Evolutionary conservation across 768 basidiomycete species (phyloP), one percentile per base, ranked within the genome.

Genomic region (Mrakia gelida): DNA sequence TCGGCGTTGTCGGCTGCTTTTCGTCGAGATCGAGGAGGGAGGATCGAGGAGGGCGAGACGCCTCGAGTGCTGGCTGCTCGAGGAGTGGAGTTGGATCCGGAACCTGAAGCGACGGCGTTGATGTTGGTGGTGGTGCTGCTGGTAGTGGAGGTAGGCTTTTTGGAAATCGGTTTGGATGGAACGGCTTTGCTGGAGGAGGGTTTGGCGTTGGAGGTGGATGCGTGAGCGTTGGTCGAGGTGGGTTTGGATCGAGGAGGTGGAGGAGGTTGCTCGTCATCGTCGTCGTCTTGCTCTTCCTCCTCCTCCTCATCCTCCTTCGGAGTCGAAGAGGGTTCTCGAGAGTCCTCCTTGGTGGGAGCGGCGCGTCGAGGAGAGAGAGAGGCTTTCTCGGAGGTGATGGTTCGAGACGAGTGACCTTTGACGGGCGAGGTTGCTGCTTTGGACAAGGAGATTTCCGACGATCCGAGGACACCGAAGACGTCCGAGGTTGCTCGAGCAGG

Each of bases 1-100:
- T 83, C 85, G 13, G 89, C 89, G 75, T 85, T 88, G 84, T 82
- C 90, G 79, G 85, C 89, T 82, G 86, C 94, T 80, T 84, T 86
- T 81, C 87, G 90, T 83, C 81, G 78, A 0, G 80, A 80, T 11
- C 63, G 73, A 18, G 62, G 59, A n/a, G 78, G 78, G 30, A 75
- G 80, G 77, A 78, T 71, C 28, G 41, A 45, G 30, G 43, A 67
- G 3, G 71, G 18, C 30, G 68, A 65, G 61, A 79, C 32, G 41
- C 70, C 75, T 63, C 72, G 54, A 59, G 49, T 15, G 43, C 45
- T 13, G 23, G 63, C 45, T 21, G 72, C 38, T 41, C 45, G 18
- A 54, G 61, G 15, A 28, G 45, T 15, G 70, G 32, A 15, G 70
- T 23, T 32, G 30, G 59, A 54, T 28, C 41, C 30, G 28, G 49